A percentile compares a stretch with the other conserved stretches of the same genome.
Evolutionary conservation across 2,329 filamentous ascomycete species (phyloP).

Genomic region (Leptographium wingfieldii): DNA sequence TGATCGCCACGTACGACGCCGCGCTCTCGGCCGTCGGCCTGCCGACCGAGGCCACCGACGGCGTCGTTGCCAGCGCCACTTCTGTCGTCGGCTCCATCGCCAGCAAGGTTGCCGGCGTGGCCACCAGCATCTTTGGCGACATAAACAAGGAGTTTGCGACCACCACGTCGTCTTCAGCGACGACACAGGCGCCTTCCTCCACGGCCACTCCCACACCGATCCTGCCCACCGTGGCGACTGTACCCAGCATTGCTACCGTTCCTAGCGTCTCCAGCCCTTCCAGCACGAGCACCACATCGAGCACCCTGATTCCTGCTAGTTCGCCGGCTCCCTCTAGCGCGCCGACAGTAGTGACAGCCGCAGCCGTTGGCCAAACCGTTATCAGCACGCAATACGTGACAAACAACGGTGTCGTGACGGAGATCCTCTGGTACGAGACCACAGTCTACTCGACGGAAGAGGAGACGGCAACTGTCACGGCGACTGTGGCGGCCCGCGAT

Average conservation of each 20-base stretch:
- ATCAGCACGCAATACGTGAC: constrained; percentile 42
- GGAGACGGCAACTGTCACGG: constrained; percentile 27
- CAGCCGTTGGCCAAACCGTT: constrained; percentile 16
- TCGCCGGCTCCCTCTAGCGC: not conserved
- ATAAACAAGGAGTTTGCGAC: not conserved
- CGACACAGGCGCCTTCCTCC: not conserved
- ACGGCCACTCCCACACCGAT: not conserved
- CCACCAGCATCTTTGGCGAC: not conserved
- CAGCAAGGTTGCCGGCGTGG: constrained; percentile 7
- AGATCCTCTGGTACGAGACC: constrained; percentile 46
- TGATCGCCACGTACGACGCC: constrained; percentile 8
- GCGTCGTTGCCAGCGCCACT: not conserved
- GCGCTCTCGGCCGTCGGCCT: constrained; percentile 8
- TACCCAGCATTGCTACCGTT: constrained; percentile 6
- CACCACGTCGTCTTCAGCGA: not conserved
- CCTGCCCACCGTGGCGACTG: not conserved
- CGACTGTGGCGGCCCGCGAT: constrained; percentile 20
- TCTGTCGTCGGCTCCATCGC: constrained; percentile 8
- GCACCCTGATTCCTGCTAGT: not conserved
- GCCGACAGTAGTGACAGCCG: constrained; percentile 4
- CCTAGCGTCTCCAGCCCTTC: not conserved
- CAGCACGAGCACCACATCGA: constrained; percentile 9
- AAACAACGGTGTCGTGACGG: constrained; percentile 34
- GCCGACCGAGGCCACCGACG: constrained; percentile 2
- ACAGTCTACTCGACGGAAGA: constrained; percentile 35